These are phyloP conservation scores for Eucalyptus pauciflora DNA, from an alignment of 345 rosid species.

Conservation along the genomic window DNA sequence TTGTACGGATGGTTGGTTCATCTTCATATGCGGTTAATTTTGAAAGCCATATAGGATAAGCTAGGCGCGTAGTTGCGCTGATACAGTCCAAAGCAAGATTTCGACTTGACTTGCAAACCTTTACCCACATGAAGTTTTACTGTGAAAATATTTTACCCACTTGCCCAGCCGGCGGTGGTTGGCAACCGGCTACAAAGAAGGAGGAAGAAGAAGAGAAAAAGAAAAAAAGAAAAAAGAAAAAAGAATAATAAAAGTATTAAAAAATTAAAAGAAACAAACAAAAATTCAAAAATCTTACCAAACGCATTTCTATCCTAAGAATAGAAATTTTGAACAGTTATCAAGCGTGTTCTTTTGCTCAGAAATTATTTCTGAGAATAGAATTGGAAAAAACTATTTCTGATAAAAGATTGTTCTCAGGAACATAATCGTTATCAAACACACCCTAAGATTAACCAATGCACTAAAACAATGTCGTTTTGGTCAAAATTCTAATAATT, in stretches of 20 bases:
- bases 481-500: too few relatives aligned
- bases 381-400: accelerated
- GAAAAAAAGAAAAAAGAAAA: too few relatives aligned
- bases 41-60: not conserved
- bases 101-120: not conserved
- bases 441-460: accelerated
- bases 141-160: not conserved
- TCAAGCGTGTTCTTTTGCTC: accelerated
- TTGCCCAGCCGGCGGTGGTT: accelerated
- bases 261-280: too few relatives aligned
- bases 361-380: accelerated
- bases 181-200: accelerated
- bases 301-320: too few relatives aligned
- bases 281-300: accelerated
- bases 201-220: too few relatives aligned
- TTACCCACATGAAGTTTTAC: not conserved
- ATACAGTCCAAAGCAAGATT: not conserved
- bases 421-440: accelerated
- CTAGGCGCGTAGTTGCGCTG: not conserved
- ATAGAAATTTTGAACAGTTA: accelerated
- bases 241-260: too few relatives aligned
- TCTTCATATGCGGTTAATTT: not conserved
- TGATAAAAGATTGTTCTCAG: accelerated
- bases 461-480: accelerated
- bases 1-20: not conserved